Percentiles rank a stretch among this genome's conserved stretches.
These are phyloP conservation scores for Microdochium paspali DNA, from an alignment of 2,329 filamentous ascomycete species.

Conservation along the genomic window DNA sequence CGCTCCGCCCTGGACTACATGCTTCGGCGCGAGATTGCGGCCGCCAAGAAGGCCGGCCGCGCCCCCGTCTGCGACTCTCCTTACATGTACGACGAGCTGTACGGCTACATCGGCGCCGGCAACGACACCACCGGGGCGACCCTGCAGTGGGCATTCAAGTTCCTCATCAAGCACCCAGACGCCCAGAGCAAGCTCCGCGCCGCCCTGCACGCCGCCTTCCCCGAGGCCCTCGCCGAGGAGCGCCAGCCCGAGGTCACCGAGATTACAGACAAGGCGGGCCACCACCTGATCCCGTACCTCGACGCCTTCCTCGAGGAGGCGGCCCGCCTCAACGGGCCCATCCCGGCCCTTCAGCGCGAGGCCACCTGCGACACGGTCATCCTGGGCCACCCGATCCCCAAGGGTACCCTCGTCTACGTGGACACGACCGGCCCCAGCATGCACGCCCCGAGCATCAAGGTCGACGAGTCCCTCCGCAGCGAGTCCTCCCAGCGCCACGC, in stretches of 20 bases:
- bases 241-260: not conserved
- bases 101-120: conserved; percentile 1
- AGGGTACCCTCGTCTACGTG: conserved; percentile 2
- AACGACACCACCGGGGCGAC: conserved; percentile 1
- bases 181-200: not conserved
- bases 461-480: conserved; percentile 5
- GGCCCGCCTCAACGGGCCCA: not conserved
- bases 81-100: conserved; percentile 1
- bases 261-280: not conserved
- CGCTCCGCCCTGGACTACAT: conserved; percentile 7
- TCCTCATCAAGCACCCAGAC: not conserved
- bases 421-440: conserved; percentile 1
- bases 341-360: not conserved
- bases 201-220: not conserved
- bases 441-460: not conserved
- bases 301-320: conserved; percentile 3
- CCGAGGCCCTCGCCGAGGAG: not conserved
- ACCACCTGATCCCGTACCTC: not conserved
- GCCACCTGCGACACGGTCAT: conserved; percentile 2
- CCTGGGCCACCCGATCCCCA: conserved; percentile 3
- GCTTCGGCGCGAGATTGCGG: conserved; percentile 6
- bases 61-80: conserved; percentile 5
- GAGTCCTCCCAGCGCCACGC: conserved; percentile 1
- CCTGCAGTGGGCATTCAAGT: conserved; percentile 1
- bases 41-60: conserved; percentile 6